Evolutionary conservation across 768 basidiomycete genomes (phyloP).

Genomic region (Pleurotus giganteus): DNA sequence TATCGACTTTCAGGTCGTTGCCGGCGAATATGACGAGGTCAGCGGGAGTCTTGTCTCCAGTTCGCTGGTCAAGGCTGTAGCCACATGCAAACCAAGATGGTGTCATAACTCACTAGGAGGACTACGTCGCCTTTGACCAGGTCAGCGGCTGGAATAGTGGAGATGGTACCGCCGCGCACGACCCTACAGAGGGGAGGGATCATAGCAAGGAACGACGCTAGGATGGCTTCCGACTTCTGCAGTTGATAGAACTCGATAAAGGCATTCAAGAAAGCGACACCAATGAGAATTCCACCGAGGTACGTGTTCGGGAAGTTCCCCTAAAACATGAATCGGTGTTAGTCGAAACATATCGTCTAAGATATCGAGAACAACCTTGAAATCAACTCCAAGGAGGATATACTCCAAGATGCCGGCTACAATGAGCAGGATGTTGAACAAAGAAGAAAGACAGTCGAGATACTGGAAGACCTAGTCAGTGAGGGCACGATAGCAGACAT

Average conservation of each 20-base stretch:
- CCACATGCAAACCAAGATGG: not conserved
- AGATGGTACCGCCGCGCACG: conserved; percentile 54
- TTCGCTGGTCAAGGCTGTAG: conserved; percentile 38
- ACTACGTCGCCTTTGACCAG: conserved; percentile 70
- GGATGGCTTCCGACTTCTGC: conserved; percentile 71
- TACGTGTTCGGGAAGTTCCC: conserved; percentile 65
- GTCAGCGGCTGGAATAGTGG: conserved; percentile 55
- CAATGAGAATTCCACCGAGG: conserved; percentile 67
- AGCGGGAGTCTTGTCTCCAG: conserved; percentile 71
- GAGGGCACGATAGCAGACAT: conserved; percentile 11
- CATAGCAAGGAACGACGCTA: conserved; percentile 72
- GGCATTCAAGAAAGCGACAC: conserved; percentile 67
- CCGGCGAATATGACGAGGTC: conserved; percentile 60
- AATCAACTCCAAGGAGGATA: conserved; percentile 59
- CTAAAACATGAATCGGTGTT: conserved; percentile 26
- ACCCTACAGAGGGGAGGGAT: conserved; percentile 69
- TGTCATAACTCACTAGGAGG: conserved; percentile 42
- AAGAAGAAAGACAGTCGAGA: conserved; percentile 57
- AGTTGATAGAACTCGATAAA: conserved; percentile 72
- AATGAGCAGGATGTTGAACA: conserved; percentile 70
- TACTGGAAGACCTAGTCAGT: conserved; percentile 39
- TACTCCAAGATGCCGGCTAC: conserved; percentile 67
- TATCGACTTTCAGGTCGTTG: conserved; percentile 67
- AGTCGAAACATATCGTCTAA: conserved; percentile 7
- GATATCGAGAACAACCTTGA: conserved; percentile 37